phyloP scores from a whole-genome alignment of 768 basidiomycete genomes.

The Paxillus involutus region DNA sequence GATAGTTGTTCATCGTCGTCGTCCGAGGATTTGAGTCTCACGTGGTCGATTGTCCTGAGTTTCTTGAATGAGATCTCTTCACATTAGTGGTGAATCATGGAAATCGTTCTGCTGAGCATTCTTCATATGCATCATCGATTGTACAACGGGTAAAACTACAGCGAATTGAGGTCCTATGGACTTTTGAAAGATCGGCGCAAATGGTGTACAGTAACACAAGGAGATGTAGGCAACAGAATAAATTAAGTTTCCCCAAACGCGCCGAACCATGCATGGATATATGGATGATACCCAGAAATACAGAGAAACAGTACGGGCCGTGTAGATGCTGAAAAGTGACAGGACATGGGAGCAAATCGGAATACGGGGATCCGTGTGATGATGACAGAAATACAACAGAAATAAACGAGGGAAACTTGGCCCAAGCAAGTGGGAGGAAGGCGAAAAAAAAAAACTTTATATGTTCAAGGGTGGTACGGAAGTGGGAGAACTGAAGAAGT shows the following conservation, averaged over 20 bases:
- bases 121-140: no score
- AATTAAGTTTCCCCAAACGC: not conserved
- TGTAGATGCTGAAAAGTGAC: conserved; percentile 13
- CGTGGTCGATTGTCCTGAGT: no score
- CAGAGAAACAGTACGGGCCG: conserved; percentile 3
- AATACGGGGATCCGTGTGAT: not conserved
- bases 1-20: conserved; percentile 15
- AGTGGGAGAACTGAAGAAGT: conserved; percentile 36
- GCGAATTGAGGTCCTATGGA: no score
- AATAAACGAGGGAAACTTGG: not conserved
- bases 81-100: no score
- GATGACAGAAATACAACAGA: conserved; percentile 22
- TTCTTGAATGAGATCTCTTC: no score
- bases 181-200: no score
- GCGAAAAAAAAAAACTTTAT: conserved; percentile 10
- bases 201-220: no score
- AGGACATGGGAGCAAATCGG: not conserved
- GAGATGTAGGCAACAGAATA: no score
- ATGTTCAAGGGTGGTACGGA: conserved; percentile 28
- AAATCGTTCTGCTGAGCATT: no score
- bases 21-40: no score
- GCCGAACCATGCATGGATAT: conserved; percentile 22
- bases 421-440: not conserved
- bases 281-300: conserved; percentile 21
- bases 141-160: no score